A percentile compares a stretch with the other conserved stretches of the same genome.
These are phyloP conservation scores for Pseudocercospora macadamiae DNA, from an alignment of 2,329 filamentous ascomycete species.

Conservation along the genomic window DNA sequence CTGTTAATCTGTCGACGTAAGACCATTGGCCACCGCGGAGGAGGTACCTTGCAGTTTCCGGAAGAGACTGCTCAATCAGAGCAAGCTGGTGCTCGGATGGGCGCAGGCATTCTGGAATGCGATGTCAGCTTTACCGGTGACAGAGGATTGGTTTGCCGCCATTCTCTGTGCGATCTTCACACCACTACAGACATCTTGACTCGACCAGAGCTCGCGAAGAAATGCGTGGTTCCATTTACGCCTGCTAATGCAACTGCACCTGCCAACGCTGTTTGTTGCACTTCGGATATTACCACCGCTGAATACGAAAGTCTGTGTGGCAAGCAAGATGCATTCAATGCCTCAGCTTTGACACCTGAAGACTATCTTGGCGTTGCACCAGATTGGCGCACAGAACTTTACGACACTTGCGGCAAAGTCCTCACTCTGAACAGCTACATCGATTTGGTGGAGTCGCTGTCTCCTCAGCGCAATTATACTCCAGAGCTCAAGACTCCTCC, in stretches of 20 bases:
- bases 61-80: conserved; percentile 18
- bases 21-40: conserved; percentile 14
- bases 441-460: conserved; percentile 11
- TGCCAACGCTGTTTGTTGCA: conserved; percentile 16
- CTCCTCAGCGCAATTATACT: conserved; percentile 11
- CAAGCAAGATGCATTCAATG: conserved; percentile 18
- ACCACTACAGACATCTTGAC: conserved; percentile 12
- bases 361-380: conserved; percentile 12
- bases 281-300: conserved; percentile 15
- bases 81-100: conserved; percentile 16
- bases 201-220: conserved; percentile 12
- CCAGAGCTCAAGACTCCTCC: conserved; percentile 15
- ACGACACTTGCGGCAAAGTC: conserved; percentile 18
- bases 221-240: conserved; percentile 14
- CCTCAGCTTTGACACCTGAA: conserved; percentile 6
- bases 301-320: conserved; percentile 13
- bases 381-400: conserved; percentile 16
- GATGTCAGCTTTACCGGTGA: conserved; percentile 15
- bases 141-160: conserved; percentile 16
- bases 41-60: conserved; percentile 16
- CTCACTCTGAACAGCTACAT: conserved; percentile 14
- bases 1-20: no score
- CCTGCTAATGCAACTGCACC: conserved; percentile 13
- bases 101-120: conserved; percentile 15
- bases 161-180: conserved; percentile 18